Base-by-base conservation (phyloP, 495 filamentous ascomycete genomes). In the Lasiosphaeria ovina region DNA sequence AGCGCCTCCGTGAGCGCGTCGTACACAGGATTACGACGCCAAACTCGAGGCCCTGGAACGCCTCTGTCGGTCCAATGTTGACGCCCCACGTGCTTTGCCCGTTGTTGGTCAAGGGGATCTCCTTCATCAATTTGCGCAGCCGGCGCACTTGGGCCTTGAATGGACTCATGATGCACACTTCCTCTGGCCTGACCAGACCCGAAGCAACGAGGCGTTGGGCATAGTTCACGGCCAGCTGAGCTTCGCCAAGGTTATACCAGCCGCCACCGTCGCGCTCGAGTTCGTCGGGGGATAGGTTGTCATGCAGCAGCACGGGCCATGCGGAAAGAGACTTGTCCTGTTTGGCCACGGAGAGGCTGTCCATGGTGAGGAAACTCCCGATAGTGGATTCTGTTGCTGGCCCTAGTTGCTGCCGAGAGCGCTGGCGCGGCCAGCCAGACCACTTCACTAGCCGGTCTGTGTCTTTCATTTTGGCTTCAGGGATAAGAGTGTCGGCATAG, bases 1-100 rank as follows among this genome's bases (percentile, higher is more conserved):
- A 85, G 6, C 76, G 64, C n/a, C 62, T 61, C 31, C 79, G 62
- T 3, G 76, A 74, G 35, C 83, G 64, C 45, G 83, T 85, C 2
- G 81, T 83, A 61, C 83, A 85, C 16, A 85, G 62, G 55, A 85
- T 82, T 17, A 85, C 83, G 17, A 83, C 73, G 10, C 74, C 69
- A 35, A 74, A 74, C 63, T 85, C 83, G 32, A 81, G 66, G 0
- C 83, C 83, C 60, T 85, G 83, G 57, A 80, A 85, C n/a, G 79
- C 81, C 62, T 85, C 83, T 31, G 81, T 74, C 3, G 83, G 81
- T 3, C 83, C 83, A 24, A 85, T 77, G 59, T 83, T 83, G 16
- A 85, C 72, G 32, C 70, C 72, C 61, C 71, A 73, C 32, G 79
- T 16, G 40, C 63, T 47, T 5, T 49, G 57, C 57, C 11, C 62